Base-by-base conservation (phyloP, 2,329 filamentous ascomycete genomes). In the Beauveria brongniartii region DNA sequence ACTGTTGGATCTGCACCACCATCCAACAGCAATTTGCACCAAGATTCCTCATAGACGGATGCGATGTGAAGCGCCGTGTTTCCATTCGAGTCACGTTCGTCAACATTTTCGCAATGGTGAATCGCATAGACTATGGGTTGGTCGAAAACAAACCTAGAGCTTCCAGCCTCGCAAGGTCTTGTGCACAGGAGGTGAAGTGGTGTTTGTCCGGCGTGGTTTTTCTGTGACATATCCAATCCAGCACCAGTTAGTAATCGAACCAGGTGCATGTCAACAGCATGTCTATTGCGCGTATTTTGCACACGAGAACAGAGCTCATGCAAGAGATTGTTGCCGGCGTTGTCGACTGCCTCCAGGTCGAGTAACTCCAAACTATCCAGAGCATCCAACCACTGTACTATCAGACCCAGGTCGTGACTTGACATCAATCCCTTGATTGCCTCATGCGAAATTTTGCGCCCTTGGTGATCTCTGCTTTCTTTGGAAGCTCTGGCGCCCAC, bases 1-100 rank as follows among this genome's bases (percentile, higher is more conserved):
- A 65, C 62, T 0, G 55, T 63, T 0, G 72, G 65, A 67, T 78
- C 67, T 0, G 75, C 75, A 4, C 77, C 74, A 4, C 69, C 68
- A 3, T 69, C 66, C 1, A 80, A 65, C 10, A 78, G 67, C 9
- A 61, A 61, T 20, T 64, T 66, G 48, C 37, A 52, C 34, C 37
- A 44, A 7, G n/a, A 34, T 24, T 44, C 6, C 40, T 41, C 47
- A 37, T 52, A 53, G 5, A 26, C 26, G 12, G 47, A 46, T 24
- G 56, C 56, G n/a, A 59, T n/a, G 22, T 59, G 56, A 8, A 59
- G 40, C 4, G 56, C 10, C 6, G 56, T 59, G n/a, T 52, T 59
- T 26, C 56, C 56, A 12, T 44, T 16, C 3, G 40, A 2, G 26
- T 59, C 56, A 2, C 18, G 26, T 2, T 37, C 56, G 26, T 59